Conservation (phyloP, 1,139 yeast species). For the Diutina sp. region DNA sequence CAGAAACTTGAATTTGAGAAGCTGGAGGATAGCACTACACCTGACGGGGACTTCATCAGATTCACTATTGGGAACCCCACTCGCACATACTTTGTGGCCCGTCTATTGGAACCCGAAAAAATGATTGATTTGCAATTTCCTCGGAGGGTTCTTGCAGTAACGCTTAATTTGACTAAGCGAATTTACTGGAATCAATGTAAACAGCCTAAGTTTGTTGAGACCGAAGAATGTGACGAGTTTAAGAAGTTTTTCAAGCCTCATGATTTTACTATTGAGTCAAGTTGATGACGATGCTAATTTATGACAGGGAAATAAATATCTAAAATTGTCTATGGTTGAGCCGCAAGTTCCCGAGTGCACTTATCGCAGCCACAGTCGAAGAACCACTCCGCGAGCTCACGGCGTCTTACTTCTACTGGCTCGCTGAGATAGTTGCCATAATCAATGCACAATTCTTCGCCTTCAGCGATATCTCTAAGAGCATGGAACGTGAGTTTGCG, state of each 20-base stretch:
- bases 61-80: conserved; percentile 18
- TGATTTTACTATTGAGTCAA: conserved; percentile 23
- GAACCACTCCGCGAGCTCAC: conserved; percentile 43
- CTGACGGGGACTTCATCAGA: conserved; percentile 25
- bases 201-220: conserved; percentile 46
- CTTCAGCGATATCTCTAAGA: conserved; percentile 16
- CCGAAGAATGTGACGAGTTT: conserved; percentile 46
- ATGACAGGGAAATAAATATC: not conserved
- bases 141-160: conserved; percentile 54
- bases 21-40: conserved; percentile 16
- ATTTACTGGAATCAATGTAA: conserved; percentile 63
- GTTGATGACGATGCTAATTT: not conserved
- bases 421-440: conserved; percentile 43
- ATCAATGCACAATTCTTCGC: conserved; percentile 48
- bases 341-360: conserved; percentile 18
- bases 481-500: conserved; percentile 9
- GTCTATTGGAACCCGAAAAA: conserved; percentile 13
- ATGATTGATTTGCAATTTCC: conserved; percentile 66
- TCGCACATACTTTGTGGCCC: conserved; percentile 12
- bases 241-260: conserved; percentile 33
- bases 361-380: conserved; percentile 43
- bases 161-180: conserved; percentile 47
- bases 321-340: not conserved
- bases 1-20: conserved; percentile 28
- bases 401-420: conserved; percentile 26